A percentile compares a stretch with the other conserved stretches of the same genome.
Evolutionary conservation across 768 basidiomycete species (phyloP).

Genomic region (Trametes cingulata): DNA sequence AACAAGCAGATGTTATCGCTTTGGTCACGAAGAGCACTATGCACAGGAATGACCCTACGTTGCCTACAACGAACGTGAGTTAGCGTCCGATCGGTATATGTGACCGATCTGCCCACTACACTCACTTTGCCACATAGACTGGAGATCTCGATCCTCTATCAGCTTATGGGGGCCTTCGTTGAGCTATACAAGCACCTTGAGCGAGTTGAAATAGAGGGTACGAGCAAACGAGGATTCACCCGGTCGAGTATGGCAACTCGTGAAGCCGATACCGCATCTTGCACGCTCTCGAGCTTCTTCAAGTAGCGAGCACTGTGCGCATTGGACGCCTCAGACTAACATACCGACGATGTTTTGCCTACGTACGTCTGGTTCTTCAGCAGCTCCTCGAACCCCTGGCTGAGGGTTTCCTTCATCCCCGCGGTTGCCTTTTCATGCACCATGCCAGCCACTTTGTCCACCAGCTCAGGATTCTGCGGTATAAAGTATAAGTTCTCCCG

Average conservation of each 20-base stretch:
- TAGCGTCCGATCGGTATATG: not conserved
- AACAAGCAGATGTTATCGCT: not conserved
- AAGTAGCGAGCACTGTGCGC: constrained; percentile 6
- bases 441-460: not conserved
- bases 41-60: not conserved
- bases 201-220: not conserved
- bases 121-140: constrained; percentile 10
- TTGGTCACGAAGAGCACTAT: not conserved
- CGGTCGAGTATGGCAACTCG: not conserved
- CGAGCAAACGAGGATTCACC: not conserved
- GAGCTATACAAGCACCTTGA: not conserved
- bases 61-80: no score
- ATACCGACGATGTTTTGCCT: not conserved
- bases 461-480: not conserved
- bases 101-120: not conserved
- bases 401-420: constrained; percentile 8
- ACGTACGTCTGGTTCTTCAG: constrained; percentile 6
- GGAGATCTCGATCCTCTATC: constrained; percentile 3
- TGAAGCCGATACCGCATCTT: not conserved
- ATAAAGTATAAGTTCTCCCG: not conserved
- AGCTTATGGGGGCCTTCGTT: constrained; percentile 6
- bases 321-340: not conserved
- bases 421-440: not conserved
- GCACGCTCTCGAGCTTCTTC: constrained; percentile 2
- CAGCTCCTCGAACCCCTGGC: constrained; percentile 1